These are phyloP conservation scores for barrel medic (Medicago truncatula) DNA, from an alignment of 306 rosid species.

Conservation along the genomic window DNA sequence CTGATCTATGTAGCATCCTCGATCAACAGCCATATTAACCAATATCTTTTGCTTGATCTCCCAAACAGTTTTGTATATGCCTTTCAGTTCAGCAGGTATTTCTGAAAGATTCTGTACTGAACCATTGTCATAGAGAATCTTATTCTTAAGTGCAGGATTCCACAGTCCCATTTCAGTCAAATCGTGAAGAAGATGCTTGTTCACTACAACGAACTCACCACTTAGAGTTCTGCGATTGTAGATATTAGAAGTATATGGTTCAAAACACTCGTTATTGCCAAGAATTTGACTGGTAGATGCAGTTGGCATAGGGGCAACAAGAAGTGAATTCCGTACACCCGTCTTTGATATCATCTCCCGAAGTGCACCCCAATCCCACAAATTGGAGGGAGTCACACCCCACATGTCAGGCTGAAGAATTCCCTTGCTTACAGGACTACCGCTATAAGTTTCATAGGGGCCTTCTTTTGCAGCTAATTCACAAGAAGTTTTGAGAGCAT, in stretches of 20 bases:
- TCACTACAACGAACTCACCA: constrained; percentile 94
- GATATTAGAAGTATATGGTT: constrained; percentile 90
- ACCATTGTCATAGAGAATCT: constrained; percentile 72
- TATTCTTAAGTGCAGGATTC: constrained; percentile 77
- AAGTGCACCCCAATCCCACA: constrained; percentile 78
- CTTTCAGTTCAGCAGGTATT: constrained; percentile 71
- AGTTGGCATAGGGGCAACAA: constrained; percentile 91
- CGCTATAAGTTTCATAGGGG: constrained; percentile 77
- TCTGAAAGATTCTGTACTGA: constrained; percentile 74
- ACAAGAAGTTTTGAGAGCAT: constrained; percentile 77
- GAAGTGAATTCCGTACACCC: constrained; percentile 89
- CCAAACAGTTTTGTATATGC: constrained; percentile 91
- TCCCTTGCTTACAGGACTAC: constrained; percentile 94
- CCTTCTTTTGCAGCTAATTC: constrained; percentile 82
- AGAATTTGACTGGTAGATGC: constrained; percentile 94
- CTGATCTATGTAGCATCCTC: constrained; percentile 89
- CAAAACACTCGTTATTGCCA: constrained; percentile 94
- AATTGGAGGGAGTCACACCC: constrained; percentile 69
- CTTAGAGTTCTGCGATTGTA: constrained; percentile 86
- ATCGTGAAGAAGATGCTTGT: constrained; percentile 87
- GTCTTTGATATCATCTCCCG: constrained; percentile 56
- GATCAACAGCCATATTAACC: constrained; percentile 92
- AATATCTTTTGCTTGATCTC: constrained; percentile 90
- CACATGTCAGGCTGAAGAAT: constrained; percentile 93
- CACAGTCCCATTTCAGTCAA: constrained; percentile 88